Evolutionary conservation across 495 filamentous ascomycete genomes (phyloP).

Genomic region (Penicillium tannophilum): DNA sequence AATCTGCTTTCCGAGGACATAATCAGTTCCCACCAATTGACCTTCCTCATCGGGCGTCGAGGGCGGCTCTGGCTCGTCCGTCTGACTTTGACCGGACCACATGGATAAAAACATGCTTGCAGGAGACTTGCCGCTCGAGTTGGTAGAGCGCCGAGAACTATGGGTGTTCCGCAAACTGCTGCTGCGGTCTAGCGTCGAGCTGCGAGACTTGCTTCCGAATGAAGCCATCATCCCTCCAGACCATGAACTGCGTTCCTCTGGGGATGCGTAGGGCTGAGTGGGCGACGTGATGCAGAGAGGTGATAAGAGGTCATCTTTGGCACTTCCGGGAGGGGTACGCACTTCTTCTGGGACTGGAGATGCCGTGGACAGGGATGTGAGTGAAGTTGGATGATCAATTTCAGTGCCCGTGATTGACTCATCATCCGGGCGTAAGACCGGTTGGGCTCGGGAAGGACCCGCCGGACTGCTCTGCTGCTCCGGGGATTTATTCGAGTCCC

Average conservation of each 20-base stretch:
- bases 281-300: slow-evolving; percentile 53
- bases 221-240: slow-evolving; percentile 41
- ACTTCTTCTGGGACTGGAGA: slow-evolving; percentile 55
- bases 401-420: slow-evolving; percentile 26
- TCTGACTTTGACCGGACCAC: slow-evolving; percentile 42
- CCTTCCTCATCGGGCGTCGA: slow-evolving; percentile 68
- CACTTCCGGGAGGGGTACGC: slow-evolving; percentile 52
- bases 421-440: slow-evolving; percentile 27
- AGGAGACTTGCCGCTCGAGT: slow-evolving; percentile 53
- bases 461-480: slow-evolving; percentile 33
- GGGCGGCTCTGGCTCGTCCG: slow-evolving; percentile 46
- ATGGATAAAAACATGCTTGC: slow-evolving; percentile 62
- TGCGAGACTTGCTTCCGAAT: slow-evolving; percentile 47
- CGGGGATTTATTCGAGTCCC: slow-evolving; percentile 25
- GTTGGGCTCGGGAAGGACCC: slow-evolving; percentile 29
- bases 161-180: slow-evolving; percentile 41
- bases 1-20: slow-evolving; percentile 72
- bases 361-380: slow-evolving; percentile 61
- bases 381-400: slow-evolving; percentile 54
- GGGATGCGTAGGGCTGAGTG: slow-evolving; percentile 43
- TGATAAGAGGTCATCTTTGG: slow-evolving; percentile 53
- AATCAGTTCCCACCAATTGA: slow-evolving; percentile 70
- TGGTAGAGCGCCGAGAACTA: slow-evolving; percentile 48
- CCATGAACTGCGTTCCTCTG: slow-evolving; percentile 53
- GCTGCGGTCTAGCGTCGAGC: slow-evolving; percentile 44